phyloP scores from a whole-genome alignment of 441 rosid species.

The Biscutella laevigata region DNA sequence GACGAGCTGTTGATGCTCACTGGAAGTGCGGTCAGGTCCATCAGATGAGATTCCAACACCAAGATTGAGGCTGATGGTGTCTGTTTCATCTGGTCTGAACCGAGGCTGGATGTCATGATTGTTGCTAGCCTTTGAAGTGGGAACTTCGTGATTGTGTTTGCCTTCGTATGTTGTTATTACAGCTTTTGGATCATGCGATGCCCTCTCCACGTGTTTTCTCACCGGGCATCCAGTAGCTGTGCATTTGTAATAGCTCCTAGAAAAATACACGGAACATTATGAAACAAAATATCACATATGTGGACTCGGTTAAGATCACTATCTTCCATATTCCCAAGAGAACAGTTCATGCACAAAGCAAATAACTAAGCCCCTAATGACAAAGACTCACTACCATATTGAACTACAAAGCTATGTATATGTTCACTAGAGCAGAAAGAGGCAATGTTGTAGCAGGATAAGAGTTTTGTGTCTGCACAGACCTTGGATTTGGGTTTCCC shows the following conservation, averaged over 20 bases:
- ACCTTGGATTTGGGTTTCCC: conserved; percentile 98
- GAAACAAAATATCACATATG: neutral
- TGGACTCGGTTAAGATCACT: neutral
- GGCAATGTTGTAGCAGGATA: neutral
- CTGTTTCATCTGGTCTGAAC: conserved; percentile 46
- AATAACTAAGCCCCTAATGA: conserved; percentile 3
- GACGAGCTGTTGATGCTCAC: conserved; percentile 37
- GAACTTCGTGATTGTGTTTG: conserved; percentile 94
- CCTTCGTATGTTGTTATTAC: conserved; percentile 98
- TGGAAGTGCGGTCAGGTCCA: conserved; percentile 37
- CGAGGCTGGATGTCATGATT: conserved; percentile 47
- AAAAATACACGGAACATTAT: conserved; percentile 12
- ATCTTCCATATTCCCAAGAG: conserved; percentile 4
- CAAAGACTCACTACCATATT: conserved; percentile 7
- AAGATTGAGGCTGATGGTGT: conserved; percentile 81
- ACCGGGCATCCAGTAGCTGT: conserved; percentile 86
- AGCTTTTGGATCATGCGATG: conserved; percentile 96
- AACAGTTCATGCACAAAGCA: neutral
- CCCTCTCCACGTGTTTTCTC: conserved; percentile 96
- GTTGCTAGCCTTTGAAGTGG: conserved; percentile 55
- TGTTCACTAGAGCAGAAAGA: neutral
- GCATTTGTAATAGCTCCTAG: conserved; percentile 98
- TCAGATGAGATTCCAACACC: conserved; percentile 73
- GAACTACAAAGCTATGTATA: neutral
- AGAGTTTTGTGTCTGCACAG: neutral